Conservation (phyloP, 352 stramenopile species). For the Globisporangium megalacanthum region DNA sequence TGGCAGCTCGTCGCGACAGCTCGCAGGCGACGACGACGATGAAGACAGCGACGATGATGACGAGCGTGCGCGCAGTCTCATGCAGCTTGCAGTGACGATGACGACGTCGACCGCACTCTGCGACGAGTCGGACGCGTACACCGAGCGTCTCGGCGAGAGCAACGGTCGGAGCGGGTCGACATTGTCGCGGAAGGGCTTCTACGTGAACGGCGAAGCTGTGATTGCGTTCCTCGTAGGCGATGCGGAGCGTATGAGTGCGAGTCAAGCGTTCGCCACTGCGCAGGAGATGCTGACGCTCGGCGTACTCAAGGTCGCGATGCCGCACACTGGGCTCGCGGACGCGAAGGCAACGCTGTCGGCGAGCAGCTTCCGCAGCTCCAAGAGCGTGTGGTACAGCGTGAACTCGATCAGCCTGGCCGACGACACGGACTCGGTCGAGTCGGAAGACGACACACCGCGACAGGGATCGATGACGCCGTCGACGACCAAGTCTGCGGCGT, state of each 20-base stretch:
- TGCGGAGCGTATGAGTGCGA: conserved; percentile 44
- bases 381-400: conserved; percentile 74
- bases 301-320: conserved; percentile 45
- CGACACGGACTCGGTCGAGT: conserved; percentile 69
- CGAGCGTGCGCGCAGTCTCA: conserved; percentile 44
- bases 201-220: conserved; percentile 67
- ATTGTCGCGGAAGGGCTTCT: conserved; percentile 60
- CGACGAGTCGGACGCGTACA: conserved; percentile 53
- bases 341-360: conserved; percentile 15
- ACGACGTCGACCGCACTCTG: conserved; percentile 59
- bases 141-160: conserved; percentile 24
- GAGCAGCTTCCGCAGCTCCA: conserved; percentile 69
- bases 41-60: conserved; percentile 35
- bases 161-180: conserved; percentile 16
- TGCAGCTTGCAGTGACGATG: conserved; percentile 66
- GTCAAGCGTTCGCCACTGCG: conserved; percentile 59
- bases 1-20: conserved; percentile 44
- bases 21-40: conserved; percentile 32
- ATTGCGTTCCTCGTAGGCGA: conserved; percentile 73
- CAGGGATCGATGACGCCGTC: conserved; percentile 12
- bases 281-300: conserved; percentile 76
- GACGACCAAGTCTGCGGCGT: conserved; percentile 18
- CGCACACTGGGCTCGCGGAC: conserved; percentile 6
- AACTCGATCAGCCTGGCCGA: conserved; percentile 70
- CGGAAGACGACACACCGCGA: conserved; percentile 40